phyloP scores from a whole-genome alignment of 495 filamentous ascomycete genomes.

The Aspergillus bertholletiae region DNA sequence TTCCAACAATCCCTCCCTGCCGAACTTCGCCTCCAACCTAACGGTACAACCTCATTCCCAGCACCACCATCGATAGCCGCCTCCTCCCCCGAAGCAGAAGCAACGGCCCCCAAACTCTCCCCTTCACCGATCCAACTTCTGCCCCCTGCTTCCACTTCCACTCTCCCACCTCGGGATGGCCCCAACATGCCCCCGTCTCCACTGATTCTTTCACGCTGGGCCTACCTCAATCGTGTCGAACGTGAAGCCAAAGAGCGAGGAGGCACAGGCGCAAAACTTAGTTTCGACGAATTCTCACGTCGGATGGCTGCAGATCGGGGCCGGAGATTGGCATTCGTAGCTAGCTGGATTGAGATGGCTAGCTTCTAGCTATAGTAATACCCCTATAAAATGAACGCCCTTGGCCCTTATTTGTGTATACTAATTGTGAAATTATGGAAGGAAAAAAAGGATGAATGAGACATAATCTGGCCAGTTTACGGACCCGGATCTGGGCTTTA shows the following conservation, averaged over 20 bases:
- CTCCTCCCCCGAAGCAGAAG: conserved; percentile 36
- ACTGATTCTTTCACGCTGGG: conserved; percentile 48
- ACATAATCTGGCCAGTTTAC: no score
- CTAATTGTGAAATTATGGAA: no score
- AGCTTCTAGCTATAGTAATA: conserved; percentile 44
- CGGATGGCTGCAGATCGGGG: conserved; percentile 65
- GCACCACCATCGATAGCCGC: conserved; percentile 30
- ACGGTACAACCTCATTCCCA: conserved; percentile 32
- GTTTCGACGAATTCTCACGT: conserved; percentile 67
- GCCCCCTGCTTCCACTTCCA: conserved; percentile 23
- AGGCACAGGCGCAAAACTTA: conserved; percentile 69
- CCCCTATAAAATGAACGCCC: no score
- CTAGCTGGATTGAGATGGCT: conserved; percentile 82
- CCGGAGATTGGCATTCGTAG: conserved; percentile 67
- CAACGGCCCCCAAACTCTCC: conserved; percentile 34
- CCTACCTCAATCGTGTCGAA: conserved; percentile 55
- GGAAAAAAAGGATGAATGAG: no score
- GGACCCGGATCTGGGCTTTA: no score
- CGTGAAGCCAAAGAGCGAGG: conserved; percentile 65
- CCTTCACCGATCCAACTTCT: conserved; percentile 35
- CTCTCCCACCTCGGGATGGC: conserved; percentile 9
- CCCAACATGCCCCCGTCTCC: conserved; percentile 19
- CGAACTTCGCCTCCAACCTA: conserved; percentile 31
- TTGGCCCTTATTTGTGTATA: no score
- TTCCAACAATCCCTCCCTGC: conserved; percentile 17